Conservation (phyloP, 441 rosid species). For the Erodium chrysanthum region DNA sequence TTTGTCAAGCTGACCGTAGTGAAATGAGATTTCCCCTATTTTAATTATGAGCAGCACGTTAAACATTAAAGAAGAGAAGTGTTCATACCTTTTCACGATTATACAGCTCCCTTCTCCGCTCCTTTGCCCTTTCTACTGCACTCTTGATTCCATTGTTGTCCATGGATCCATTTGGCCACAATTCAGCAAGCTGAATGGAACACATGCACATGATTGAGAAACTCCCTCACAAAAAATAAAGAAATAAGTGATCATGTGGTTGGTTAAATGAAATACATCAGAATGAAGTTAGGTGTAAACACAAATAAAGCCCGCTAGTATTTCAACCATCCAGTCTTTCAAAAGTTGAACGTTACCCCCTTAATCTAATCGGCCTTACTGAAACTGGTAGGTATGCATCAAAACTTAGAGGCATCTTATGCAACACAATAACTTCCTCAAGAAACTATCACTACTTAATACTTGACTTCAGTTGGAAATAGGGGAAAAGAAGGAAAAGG, state of each 20-base stretch:
- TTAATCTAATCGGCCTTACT: background rate
- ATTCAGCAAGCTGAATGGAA: conserved; percentile 28
- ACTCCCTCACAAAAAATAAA: background rate
- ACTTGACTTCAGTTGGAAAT: background rate
- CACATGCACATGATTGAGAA: conserved; percentile 1
- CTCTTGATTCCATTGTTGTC: conserved; percentile 29
- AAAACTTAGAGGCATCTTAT: background rate
- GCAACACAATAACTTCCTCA: background rate
- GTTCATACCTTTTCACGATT: conserved; percentile 19
- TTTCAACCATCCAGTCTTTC: background rate
- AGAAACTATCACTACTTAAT: background rate
- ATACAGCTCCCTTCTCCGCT: conserved; percentile 22
- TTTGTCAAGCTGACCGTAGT: no score
- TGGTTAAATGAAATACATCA: background rate
- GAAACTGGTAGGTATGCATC: background rate
- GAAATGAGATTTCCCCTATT: no score
- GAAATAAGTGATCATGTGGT: background rate
- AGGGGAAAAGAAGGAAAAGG: background rate
- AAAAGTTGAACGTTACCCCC: background rate
- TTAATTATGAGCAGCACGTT: background rate
- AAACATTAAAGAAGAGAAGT: background rate
- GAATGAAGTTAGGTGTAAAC: background rate
- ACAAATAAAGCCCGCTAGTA: background rate
- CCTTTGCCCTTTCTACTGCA: conserved; percentile 31
- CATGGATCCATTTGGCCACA: conserved; percentile 37